Evolutionary conservation across 129 eudicot species (phyloP).

Genomic region (carrot (Daucus carota)): DNA sequence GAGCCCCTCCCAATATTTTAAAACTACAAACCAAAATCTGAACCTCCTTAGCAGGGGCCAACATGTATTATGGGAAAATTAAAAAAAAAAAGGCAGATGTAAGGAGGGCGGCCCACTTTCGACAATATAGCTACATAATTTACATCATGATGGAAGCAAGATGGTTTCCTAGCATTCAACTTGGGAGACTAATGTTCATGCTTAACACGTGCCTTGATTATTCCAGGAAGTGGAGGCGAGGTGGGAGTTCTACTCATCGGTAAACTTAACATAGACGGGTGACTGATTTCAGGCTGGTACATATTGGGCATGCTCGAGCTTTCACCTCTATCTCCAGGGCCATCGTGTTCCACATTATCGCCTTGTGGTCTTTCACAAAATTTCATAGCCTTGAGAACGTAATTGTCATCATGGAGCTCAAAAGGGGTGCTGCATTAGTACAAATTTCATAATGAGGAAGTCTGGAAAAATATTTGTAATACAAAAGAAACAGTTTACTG

Average conservation of each 20-base stretch:
- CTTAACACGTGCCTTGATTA: constrained; percentile 68
- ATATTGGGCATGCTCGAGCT: constrained; percentile 43
- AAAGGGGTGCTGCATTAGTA: constrained; percentile 54
- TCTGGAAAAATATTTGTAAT: background rate
- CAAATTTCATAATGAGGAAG: background rate
- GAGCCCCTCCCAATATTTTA: background rate
- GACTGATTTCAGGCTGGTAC: constrained; percentile 32
- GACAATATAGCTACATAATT: constrained; percentile 38
- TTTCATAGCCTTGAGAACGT: constrained; percentile 72
- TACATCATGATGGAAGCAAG: constrained; percentile 22
- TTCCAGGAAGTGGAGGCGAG: constrained; percentile 80
- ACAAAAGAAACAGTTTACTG: background rate
- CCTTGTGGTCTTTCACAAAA: constrained; percentile 33
- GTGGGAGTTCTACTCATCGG: constrained; percentile 40
- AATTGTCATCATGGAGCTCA: constrained; percentile 66
- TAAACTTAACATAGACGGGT: constrained; percentile 33
- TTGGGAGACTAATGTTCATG: constrained; percentile 46
- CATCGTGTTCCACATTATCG: constrained; percentile 20
- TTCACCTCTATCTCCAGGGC: constrained; percentile 38
- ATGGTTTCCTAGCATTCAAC: background rate
- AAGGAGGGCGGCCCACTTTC: constrained; percentile 14
- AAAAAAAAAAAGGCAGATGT: background rate
- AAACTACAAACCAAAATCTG: constrained; percentile 3
- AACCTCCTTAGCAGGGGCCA: background rate
- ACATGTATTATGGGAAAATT: background rate